Base-by-base conservation (phyloP, 257 asterid species). In the Phtheirospermum japonicum region DNA sequence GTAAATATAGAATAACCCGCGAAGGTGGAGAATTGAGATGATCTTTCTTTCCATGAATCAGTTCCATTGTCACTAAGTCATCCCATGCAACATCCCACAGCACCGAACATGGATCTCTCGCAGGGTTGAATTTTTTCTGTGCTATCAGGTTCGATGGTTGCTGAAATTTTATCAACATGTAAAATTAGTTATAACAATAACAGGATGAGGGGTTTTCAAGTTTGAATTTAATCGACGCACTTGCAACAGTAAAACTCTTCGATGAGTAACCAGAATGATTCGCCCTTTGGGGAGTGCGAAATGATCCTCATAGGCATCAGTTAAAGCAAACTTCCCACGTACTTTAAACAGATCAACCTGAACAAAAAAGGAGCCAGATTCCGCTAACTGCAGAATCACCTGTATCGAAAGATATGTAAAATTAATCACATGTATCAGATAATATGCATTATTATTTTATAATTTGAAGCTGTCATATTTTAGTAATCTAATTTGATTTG, bases 231-330 rank as follows among this genome's bases (percentile, higher is more conserved):
- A 50, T 61, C 14, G 57, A 79, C 96, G 78, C 75, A 89, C 99
- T 71, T 87, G 95, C 82, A 93, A 60, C 53, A 93, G 80, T 43
- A 89, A 66, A 67, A 85, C 85, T 81, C 99, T 83, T 63, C 96
- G 85, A 75, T 93, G 95, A 62, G 99, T 87, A 43, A 89, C 73
- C 67, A 89, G 65, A 71, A 85, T 62, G 48, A 89, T 85, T 76
- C 93, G 82, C 76, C 96, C 95, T 73, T 93, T 93, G 5, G 97
- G 99, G 68, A 89, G 97, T 26, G 77, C 53, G 66, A 82, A 87
- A 72, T 93, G 99, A 74, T 80, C 88, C 81, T 93, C 99, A 40
- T 93, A 93, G 56, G 97, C 97, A 74, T 93, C 99, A 39, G 99
- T 85, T 37, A 82, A 72, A 71, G 96, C 99, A 75, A 83, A 93